Percentiles rank a stretch among this genome's conserved stretches.
phyloP scores from a whole-genome alignment of 768 basidiomycete genomes.

The Serendipita vermifera region DNA sequence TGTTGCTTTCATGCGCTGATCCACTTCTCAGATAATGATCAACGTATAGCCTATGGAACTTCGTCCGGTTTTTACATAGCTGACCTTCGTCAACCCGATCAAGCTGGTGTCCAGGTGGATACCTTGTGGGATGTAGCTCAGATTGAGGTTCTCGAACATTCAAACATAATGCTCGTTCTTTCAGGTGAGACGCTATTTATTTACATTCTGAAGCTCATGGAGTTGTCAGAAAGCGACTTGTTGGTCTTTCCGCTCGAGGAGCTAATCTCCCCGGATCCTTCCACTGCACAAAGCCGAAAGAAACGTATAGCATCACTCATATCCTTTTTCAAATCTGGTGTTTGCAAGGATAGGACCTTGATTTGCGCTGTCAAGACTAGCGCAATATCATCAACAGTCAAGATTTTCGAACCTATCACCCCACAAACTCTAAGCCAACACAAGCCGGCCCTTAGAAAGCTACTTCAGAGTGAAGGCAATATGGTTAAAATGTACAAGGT shows the following conservation, averaged over 20 bases:
- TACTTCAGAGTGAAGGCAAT: conserved; percentile 90
- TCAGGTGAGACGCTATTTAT: conserved; percentile 49
- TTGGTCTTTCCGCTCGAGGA: conserved; percentile 90
- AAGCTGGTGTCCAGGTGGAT: conserved; percentile 75
- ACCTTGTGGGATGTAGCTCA: conserved; percentile 82
- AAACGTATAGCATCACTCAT: conserved; percentile 94
- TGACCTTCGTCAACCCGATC: conserved; percentile 60
- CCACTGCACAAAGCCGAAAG: conserved; percentile 81
- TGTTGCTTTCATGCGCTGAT: background rate
- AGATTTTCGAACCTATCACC: conserved; percentile 92
- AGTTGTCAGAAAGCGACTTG: conserved; percentile 62
- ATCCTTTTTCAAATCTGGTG: conserved; percentile 93
- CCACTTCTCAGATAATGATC: conserved; percentile 50
- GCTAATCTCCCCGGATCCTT: conserved; percentile 85
- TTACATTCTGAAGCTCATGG: background rate
- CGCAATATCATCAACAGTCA: conserved; percentile 91
- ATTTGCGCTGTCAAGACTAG: conserved; percentile 97
- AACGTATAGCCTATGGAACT: conserved; percentile 88
- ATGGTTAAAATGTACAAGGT: conserved; percentile 89
- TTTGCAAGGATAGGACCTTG: conserved; percentile 78
- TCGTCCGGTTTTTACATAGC: conserved; percentile 95
- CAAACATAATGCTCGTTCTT: conserved; percentile 89
- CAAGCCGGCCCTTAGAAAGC: conserved; percentile 88
- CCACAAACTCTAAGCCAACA: conserved; percentile 62
- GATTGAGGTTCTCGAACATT: conserved; percentile 93